Conservation (phyloP, 495 filamentous ascomycete species). For the Neurospora sp. region DNA sequence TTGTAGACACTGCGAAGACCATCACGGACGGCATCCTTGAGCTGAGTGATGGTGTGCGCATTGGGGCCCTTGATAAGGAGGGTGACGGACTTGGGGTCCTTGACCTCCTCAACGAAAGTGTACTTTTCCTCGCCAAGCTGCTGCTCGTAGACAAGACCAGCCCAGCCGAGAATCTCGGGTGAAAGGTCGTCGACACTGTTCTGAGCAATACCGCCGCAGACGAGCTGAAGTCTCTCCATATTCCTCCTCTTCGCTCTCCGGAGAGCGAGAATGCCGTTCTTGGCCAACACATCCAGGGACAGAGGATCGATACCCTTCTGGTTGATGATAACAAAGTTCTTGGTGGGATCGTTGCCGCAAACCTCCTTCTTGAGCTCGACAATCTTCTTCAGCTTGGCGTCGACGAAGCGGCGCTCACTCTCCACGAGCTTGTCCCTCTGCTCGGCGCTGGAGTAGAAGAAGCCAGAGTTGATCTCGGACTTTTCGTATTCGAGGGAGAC, state of each 20-base stretch:
- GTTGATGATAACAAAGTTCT: conserved; percentile 96
- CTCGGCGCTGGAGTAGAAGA: conserved; percentile 96
- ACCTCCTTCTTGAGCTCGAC: conserved; percentile 97
- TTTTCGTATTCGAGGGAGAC: conserved; percentile 98
- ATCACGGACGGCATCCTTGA: conserved; percentile 95
- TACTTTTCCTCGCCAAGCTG: conserved; percentile 98
- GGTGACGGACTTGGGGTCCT: conserved; percentile 98
- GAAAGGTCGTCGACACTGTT: conserved; percentile 93
- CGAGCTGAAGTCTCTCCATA: conserved; percentile 94
- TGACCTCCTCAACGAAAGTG: conserved; percentile 97
- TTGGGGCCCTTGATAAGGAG: conserved; percentile 97
- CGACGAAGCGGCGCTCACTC: conserved; percentile 90
- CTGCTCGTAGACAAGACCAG: conserved; percentile 93
- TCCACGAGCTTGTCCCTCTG: conserved; percentile 97
- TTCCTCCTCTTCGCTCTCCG: conserved; percentile 93
- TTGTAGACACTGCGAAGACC: conserved; percentile 94
- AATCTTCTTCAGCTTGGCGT: conserved; percentile 95
- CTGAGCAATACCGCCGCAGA: conserved; percentile 82
- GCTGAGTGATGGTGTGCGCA: conserved; percentile 87
- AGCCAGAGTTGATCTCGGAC: conserved; percentile 96
- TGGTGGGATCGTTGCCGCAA: conserved; percentile 88
- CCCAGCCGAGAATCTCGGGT: conserved; percentile 89
- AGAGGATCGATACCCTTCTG: conserved; percentile 98
- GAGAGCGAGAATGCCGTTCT: conserved; percentile 94
- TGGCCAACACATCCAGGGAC: conserved; percentile 87